Conservation (phyloP, 345 rosid species). For the Combretum micranthum region DNA sequence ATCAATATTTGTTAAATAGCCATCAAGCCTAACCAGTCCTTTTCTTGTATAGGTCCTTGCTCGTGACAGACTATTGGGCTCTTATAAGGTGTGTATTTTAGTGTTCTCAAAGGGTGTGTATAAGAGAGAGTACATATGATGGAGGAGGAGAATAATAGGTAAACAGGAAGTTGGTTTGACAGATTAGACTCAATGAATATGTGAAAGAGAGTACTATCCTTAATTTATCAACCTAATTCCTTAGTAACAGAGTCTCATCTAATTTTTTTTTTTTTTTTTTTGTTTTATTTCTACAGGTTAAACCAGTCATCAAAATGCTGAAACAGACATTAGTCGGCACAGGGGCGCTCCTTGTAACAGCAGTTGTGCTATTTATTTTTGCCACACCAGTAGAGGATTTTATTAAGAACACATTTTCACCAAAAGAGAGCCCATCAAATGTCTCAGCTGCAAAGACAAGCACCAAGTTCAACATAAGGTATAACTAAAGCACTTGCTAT, state of each 20-base stretch:
- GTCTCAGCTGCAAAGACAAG: conserved; percentile 37
- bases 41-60: conserved; percentile 60
- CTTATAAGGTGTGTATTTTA: conserved; percentile 64
- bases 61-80: conserved; percentile 85
- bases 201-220: neutral
- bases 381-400: conserved; percentile 82
- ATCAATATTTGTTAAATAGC: neutral
- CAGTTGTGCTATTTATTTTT: conserved; percentile 53
- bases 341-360: conserved; percentile 71
- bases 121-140: too few relatives aligned
- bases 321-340: conserved; percentile 82
- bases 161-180: neutral
- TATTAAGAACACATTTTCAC: conserved; percentile 31
- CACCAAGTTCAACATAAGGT: conserved; percentile 65
- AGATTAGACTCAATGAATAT: neutral
- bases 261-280: too few relatives aligned
- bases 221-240: neutral
- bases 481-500: neutral
- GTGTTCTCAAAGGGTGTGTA: neutral
- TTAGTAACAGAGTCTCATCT: conserved; percentile 3
- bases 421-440: conserved; percentile 28
- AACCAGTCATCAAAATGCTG: conserved; percentile 81
- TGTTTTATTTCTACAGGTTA: conserved; percentile 41
- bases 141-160: too few relatives aligned
- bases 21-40: conserved; percentile 2